phyloP scores from a whole-genome alignment of 768 basidiomycete genomes.

The Lentinus tigrinus region DNA sequence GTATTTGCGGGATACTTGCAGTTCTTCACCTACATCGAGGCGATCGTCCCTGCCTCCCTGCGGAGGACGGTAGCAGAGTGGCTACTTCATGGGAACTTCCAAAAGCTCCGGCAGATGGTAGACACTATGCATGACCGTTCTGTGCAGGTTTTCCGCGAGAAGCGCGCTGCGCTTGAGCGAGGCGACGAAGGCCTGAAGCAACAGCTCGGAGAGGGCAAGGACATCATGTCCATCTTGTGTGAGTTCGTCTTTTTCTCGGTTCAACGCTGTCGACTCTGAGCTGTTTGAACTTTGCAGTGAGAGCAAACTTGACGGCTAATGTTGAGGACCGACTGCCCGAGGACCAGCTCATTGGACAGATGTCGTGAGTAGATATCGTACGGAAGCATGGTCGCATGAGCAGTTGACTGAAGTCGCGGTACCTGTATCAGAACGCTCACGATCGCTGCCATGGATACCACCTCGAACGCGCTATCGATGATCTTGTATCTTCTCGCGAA shows the following conservation, averaged over 20 bases:
- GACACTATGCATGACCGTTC: constrained; percentile 37
- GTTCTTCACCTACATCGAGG: no score
- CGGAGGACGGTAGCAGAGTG: constrained; percentile 31
- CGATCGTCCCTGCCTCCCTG: neutral
- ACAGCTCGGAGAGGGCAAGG: constrained; percentile 17
- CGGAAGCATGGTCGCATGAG: no score
- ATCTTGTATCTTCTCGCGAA: constrained; percentile 20
- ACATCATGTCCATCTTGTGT: constrained; percentile 18
- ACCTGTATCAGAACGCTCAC: neutral
- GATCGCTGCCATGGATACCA: constrained; percentile 27
- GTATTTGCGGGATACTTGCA: no score
- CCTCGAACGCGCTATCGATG: constrained; percentile 23
- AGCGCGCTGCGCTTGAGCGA: constrained; percentile 1
- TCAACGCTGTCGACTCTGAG: no score
- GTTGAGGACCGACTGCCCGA: constrained; percentile 10
- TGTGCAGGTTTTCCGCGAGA: constrained; percentile 25
- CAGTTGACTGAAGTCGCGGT: neutral
- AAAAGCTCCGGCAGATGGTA: constrained; percentile 32
- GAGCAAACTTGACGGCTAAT: constrained; percentile 7
- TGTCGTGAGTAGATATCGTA: neutral
- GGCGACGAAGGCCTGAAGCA: constrained; percentile 14
- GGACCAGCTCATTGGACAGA: constrained; percentile 14
- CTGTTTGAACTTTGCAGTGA: no score
- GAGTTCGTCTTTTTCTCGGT: constrained; percentile 7
- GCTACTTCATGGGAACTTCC: constrained; percentile 31